phyloP scores from a whole-genome alignment of 352 stramenopile genomes.

The Phytophthora podocarpi region DNA sequence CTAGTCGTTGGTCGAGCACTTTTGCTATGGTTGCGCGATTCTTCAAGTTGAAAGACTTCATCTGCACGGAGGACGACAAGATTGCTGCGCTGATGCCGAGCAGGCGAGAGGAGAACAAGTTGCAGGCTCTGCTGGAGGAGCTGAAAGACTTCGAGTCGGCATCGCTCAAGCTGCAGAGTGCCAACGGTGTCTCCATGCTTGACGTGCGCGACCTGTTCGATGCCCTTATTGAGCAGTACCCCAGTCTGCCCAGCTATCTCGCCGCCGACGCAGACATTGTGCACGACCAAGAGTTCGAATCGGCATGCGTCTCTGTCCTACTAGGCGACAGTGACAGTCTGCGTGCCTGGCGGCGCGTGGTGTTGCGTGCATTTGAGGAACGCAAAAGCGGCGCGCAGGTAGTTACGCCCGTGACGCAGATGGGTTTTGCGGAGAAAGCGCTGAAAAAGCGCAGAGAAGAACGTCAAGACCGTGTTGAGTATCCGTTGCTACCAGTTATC shows the following conservation, averaged over 20 bases:
- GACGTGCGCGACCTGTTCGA: conserved; percentile 8
- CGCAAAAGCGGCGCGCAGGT: too few species aligned
- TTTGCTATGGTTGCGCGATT: conserved; percentile 1
- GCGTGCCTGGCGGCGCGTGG: too few species aligned
- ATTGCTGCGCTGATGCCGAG: not conserved
- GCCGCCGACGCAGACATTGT: not conserved
- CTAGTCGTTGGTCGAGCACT: not conserved
- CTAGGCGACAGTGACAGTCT: not conserved
- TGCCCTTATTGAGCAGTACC: too few species aligned
- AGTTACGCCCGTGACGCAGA: too few species aligned
- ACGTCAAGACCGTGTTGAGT: not conserved
- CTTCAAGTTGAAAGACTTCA: not conserved
- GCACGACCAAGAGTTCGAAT: not conserved
- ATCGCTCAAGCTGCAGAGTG: not conserved
- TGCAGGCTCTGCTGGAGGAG: not conserved
- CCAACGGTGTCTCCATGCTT: not conserved
- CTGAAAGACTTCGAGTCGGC: not conserved
- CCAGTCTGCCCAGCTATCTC: not conserved
- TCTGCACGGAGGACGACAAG: not conserved
- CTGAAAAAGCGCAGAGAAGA: not conserved
- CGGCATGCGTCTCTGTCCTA: not conserved
- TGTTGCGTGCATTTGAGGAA: too few species aligned
- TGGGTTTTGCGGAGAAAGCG: not conserved
- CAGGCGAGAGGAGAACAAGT: not conserved
- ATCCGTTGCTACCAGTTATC: not conserved